Evolutionary conservation across 2,329 filamentous ascomycete species (phyloP), one percentile per base, ranked within the genome.

Genomic region (Neopestalotiopsis clavispora): DNA sequence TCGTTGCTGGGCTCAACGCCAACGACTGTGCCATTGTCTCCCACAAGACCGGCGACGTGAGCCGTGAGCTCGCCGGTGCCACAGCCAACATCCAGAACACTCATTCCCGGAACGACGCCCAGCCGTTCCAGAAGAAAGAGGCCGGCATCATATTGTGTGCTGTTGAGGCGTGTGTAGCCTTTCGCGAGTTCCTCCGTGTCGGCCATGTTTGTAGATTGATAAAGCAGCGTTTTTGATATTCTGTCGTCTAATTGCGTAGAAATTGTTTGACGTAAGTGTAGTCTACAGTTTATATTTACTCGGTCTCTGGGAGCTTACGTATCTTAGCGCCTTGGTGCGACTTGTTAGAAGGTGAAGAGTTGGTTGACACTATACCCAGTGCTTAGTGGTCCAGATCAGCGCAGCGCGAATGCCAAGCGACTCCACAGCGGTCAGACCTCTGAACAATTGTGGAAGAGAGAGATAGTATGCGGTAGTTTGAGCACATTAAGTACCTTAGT

Each of bases 1-100:
- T 76, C 75, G 62, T 75, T 74, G 72, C 76, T 79, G 4, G 79
- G 77, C 69, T 81, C 80, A 66, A 82, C 78, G 60, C 77, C 78
- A 38, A 70, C 68, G 34, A 73, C 71, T 1, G n/a, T 58, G 30
- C 71, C 71, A 2, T 62, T 5, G 5, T 71, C 70, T 34, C 72
- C 74, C 7, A 74, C 73, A 14, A 73, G 61, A 56, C 72, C 70
- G 17, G 75, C 71, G 5, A 76, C 72, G 66, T 72, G 67, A 7
- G 73, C 57, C 6, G 76, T 75, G 9, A 79, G 72, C 23, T 78
- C 75, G 17, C 78, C 78, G 1, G 77, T 76, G 7, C 78, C 78
- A 66, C 77, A 79, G 56, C 78, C 78, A 52, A 78, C 75, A 61
- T 80, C 78, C 17, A 80, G 75, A 56, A 80, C 71, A 34, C 59